A percentile compares a stretch with the other conserved stretches of the same genome.
These are phyloP conservation scores for Gliomastix tumulicola DNA, from an alignment of 2,329 filamentous ascomycete genomes.

Conservation along the genomic window DNA sequence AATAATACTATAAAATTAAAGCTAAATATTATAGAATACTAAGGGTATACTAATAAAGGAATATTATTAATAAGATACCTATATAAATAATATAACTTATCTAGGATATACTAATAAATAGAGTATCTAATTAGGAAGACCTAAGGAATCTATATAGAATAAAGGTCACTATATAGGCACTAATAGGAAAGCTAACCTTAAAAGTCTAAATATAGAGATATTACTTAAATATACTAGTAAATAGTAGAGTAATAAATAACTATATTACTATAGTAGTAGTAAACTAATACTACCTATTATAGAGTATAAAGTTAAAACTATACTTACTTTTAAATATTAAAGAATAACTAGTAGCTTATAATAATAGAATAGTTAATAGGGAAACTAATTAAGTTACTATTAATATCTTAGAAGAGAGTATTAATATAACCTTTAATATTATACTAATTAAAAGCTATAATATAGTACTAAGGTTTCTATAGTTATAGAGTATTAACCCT, in stretches of 20 bases:
- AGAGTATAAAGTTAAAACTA: neutral
- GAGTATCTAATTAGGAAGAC: neutral
- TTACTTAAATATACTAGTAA: constrained; percentile 1
- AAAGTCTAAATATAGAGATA: constrained; percentile 1
- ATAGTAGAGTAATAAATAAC: constrained; percentile 2
- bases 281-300: constrained; percentile 1
- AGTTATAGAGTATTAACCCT: no score
- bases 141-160: neutral
- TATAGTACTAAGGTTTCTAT: neutral
- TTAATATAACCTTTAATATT: neutral
- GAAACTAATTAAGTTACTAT: neutral
- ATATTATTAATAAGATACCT: constrained; percentile 2
- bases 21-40: neutral
- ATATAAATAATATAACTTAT: constrained; percentile 2
- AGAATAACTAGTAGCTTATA: constrained; percentile 1
- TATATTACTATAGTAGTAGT: constrained; percentile 3
- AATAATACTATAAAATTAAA: constrained; percentile 1
- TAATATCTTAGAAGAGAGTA: constrained; percentile 1
- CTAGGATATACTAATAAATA: neutral
- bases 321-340: neutral
- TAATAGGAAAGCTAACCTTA: constrained; percentile 2
- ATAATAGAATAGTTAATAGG: neutral
- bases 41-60: neutral
- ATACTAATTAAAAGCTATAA: neutral
- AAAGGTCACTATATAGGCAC: neutral